These are phyloP conservation scores for Kitagawia praeruptora DNA, from an alignment of 129 eudicot genomes.

Conservation along the genomic window DNA sequence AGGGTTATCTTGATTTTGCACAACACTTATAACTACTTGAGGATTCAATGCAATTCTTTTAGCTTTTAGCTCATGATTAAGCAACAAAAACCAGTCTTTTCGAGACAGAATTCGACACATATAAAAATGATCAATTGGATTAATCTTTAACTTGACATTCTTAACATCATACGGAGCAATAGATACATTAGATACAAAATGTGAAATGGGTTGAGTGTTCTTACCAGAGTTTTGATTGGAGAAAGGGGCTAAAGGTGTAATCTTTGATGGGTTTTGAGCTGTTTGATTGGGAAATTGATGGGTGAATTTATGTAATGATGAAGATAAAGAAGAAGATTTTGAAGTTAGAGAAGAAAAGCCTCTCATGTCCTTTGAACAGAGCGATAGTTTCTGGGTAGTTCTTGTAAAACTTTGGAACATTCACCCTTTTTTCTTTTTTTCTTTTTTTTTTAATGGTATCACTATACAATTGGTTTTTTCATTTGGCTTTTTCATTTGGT, in stretches of 20 bases:
- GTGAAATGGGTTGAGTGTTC: slow-evolving; percentile 10
- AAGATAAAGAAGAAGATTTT: slow-evolving; percentile 39
- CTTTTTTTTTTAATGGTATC: too few species aligned
- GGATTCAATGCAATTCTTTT: slow-evolving; percentile 39
- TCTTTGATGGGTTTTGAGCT: slow-evolving; percentile 21
- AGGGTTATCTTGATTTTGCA: slow-evolving; percentile 85
- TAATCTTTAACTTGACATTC: slow-evolving; percentile 8
- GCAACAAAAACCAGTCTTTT: slow-evolving; percentile 80
- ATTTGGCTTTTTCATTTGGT: too few species aligned
- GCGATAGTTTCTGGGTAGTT: neutral
- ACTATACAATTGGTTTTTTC: too few species aligned
- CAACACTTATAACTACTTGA: slow-evolving; percentile 41
- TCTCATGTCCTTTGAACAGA: slow-evolving; percentile 43
- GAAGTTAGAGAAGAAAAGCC: slow-evolving; percentile 63
- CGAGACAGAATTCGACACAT: slow-evolving; percentile 48
- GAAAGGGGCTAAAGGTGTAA: neutral
- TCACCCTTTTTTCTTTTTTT: too few species aligned
- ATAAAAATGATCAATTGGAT: slow-evolving; percentile 51
- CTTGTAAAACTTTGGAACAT: neutral
- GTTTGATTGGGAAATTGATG: slow-evolving; percentile 22
- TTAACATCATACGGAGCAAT: slow-evolving; percentile 15
- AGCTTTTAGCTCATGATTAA: slow-evolving; percentile 53
- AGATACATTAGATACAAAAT: slow-evolving; percentile 36
- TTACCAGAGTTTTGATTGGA: slow-evolving; percentile 22
- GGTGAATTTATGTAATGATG: neutral